These are phyloP conservation scores for Circinella minor DNA, from an alignment of 371 early-diverging fungal genomes.

Conservation along the genomic window DNA sequence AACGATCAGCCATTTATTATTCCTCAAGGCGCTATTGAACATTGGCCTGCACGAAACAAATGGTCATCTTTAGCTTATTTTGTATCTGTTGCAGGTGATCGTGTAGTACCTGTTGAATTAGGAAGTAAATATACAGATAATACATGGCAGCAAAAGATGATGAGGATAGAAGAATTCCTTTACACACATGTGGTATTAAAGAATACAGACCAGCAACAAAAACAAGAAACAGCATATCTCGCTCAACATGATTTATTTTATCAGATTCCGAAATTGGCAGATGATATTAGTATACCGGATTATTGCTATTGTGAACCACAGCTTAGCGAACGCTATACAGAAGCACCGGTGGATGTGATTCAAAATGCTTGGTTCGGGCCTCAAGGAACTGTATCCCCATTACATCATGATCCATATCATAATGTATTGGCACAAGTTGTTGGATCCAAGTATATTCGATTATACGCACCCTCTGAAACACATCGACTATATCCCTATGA, in stretches of 20 bases:
- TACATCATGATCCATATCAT: conserved; percentile 86
- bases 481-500: conserved; percentile 62
- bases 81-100: conserved; percentile 64
- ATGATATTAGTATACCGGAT: conserved; percentile 81
- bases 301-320: conserved; percentile 69
- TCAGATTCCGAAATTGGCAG: conserved; percentile 76
- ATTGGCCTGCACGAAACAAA: conserved; percentile 76
- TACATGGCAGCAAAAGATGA: conserved; percentile 80
- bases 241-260: conserved; percentile 90
- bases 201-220: neutral
- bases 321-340: conserved; percentile 27
- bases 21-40: conserved; percentile 51
- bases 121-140: conserved; percentile 79
- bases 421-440: conserved; percentile 90
- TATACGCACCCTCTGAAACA: conserved; percentile 72
- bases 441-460: conserved; percentile 79
- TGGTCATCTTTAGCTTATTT: conserved; percentile 75
- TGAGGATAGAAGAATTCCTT: conserved; percentile 79
- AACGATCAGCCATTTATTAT: conserved; percentile 54
- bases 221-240: conserved; percentile 64
- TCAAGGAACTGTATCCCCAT: conserved; percentile 80
- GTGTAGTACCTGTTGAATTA: conserved; percentile 88
- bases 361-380: conserved; percentile 94
- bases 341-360: conserved; percentile 48
- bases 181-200: conserved; percentile 41